Percentiles rank a stretch among this genome's conserved stretches.
Evolutionary conservation across 2,329 filamentous ascomycete genomes (phyloP).

Genomic region (Trichoderma sp.): DNA sequence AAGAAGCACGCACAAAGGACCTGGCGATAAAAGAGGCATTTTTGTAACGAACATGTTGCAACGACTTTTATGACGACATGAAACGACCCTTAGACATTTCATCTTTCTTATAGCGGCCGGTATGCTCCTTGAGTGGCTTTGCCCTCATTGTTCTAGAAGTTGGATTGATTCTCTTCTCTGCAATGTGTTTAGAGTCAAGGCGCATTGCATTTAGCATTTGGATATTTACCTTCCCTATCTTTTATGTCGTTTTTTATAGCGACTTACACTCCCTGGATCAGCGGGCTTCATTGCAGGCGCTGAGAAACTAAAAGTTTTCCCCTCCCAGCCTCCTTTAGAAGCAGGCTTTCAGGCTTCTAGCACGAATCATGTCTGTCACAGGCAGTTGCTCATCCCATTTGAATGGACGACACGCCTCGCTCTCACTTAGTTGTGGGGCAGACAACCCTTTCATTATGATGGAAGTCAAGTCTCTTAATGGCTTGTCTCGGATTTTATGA

Average conservation of each 20-base stretch:
- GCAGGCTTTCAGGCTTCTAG: background rate
- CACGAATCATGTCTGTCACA: background rate
- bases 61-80: constrained; percentile 37
- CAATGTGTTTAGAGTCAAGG: constrained; percentile 16
- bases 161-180: background rate
- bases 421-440: background rate
- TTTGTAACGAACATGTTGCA: constrained; percentile 30
- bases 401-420: background rate
- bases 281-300: background rate
- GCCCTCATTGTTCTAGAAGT: constrained; percentile 18
- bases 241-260: background rate
- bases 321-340: background rate
- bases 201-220: constrained; percentile 15
- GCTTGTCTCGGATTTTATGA: background rate
- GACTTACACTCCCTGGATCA: background rate
- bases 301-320: background rate
- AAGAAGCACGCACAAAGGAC: constrained; percentile 19
- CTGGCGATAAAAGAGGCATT: constrained; percentile 16
- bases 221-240: background rate
- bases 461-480: background rate
- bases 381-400: background rate
- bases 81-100: constrained; percentile 32
- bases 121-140: background rate
- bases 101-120: constrained; percentile 5
- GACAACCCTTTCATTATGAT: background rate